These are phyloP conservation scores for Solanum raphanifolium DNA, from an alignment of 257 asterid genomes.

Conservation along the genomic window DNA sequence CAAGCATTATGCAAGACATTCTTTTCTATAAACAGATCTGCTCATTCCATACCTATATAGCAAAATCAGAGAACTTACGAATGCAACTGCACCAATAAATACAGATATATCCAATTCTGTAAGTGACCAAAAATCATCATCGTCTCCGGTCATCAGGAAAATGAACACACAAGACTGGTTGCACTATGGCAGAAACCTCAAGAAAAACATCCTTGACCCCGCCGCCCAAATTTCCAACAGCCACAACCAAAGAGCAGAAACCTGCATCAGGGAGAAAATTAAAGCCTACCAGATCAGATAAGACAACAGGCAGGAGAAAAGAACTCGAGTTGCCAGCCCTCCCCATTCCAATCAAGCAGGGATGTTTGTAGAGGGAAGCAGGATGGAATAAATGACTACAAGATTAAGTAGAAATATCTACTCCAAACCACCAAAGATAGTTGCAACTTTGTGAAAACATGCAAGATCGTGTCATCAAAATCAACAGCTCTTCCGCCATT, in stretches of 20 bases:
- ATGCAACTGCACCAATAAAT: background rate
- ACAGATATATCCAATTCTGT: no score
- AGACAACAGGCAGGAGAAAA: background rate
- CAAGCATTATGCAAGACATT: background rate
- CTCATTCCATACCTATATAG: background rate
- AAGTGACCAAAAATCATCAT: background rate
- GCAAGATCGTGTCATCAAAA: no score
- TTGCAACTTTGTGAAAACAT: background rate
- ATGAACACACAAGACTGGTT: background rate
- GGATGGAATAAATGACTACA: background rate
- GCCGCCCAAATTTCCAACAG: background rate
- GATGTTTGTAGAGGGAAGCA: background rate
- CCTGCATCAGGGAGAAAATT: background rate
- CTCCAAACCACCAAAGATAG: background rate
- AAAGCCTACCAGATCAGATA: background rate
- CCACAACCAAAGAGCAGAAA: background rate
- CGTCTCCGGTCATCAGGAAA: background rate
- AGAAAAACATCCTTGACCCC: background rate
- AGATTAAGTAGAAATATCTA: background rate
- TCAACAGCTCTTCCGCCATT: background rate
- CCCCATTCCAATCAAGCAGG: background rate
- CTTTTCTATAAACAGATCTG: background rate
- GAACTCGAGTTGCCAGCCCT: background rate
- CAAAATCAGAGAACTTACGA: background rate
- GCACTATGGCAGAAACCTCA: background rate